phyloP scores from a whole-genome alignment of 768 basidiomycete species.

The Tylopilus subfusipes region DNA sequence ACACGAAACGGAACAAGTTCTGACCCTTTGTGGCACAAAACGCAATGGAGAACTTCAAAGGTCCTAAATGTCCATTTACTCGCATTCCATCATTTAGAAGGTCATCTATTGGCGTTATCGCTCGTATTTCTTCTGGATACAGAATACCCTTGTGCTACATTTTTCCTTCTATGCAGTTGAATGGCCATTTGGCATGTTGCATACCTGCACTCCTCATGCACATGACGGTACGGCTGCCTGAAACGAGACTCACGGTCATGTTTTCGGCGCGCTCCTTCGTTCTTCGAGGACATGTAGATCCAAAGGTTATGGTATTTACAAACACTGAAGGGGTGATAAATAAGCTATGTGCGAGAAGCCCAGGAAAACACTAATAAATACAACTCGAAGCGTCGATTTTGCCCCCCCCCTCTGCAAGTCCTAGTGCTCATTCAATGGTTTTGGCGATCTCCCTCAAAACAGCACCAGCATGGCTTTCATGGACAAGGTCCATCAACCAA shows the following conservation, averaged over 20 bases:
- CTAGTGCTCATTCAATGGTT: not conserved
- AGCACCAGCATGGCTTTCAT: slow-evolving; percentile 24
- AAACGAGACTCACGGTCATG: not conserved
- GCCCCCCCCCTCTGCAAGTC: too few species aligned
- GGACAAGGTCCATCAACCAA: slow-evolving; percentile 23
- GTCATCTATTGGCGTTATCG: not conserved
- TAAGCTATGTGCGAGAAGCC: not conserved
- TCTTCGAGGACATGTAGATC: not conserved
- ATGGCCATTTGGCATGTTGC: not conserved
- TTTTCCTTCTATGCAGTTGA: not conserved
- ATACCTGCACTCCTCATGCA: not conserved
- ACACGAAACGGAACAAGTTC: slow-evolving; percentile 44
- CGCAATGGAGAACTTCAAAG: slow-evolving; percentile 29
- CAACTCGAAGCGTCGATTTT: too few species aligned
- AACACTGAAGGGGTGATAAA: not conserved
- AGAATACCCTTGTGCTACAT: not conserved
- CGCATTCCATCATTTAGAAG: not conserved
- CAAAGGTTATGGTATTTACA: not conserved
- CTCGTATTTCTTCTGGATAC: not conserved
- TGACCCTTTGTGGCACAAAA: slow-evolving; percentile 44
- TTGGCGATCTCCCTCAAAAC: slow-evolving; percentile 22
- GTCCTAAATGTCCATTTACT: not conserved
- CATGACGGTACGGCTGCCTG: not conserved
- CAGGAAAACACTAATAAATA: not conserved
- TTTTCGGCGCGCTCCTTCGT: not conserved